A percentile compares a stretch with the other conserved stretches of the same genome.
Conservation (phyloP, 805 yeast species). For the Candida odintsovae region DNA sequence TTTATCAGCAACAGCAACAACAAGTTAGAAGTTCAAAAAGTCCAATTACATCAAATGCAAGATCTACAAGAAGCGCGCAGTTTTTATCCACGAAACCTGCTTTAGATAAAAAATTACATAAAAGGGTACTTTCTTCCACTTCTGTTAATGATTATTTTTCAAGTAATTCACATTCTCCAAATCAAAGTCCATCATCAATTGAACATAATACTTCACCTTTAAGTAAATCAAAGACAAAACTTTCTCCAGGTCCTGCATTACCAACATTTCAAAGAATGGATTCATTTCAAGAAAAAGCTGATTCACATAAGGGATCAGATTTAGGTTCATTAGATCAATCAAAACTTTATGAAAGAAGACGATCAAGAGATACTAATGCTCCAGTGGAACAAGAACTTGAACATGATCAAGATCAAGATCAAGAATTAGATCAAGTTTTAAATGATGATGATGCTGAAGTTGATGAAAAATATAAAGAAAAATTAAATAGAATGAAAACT, state of each 20-base stretch:
- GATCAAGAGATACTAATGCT: conserved; percentile 10
- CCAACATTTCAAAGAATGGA: conserved; percentile 22
- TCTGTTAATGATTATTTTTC: conserved; percentile 17
- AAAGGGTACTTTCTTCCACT: conserved; percentile 17
- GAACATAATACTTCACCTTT: background rate
- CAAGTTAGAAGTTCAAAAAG: background rate
- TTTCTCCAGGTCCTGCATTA: conserved; percentile 12
- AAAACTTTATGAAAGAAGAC: conserved; percentile 19
- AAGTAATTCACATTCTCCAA: background rate
- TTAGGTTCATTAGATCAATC: conserved; percentile 12
- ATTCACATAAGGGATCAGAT: background rate
- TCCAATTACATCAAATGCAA: conserved; percentile 9
- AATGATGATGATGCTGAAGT: conserved; percentile 4
- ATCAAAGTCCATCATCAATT: conserved; percentile 1
- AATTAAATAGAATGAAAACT: conserved; percentile 13
- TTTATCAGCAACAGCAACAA: conserved; percentile 10
- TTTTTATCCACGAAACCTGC: conserved; percentile 1
- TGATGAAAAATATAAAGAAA: conserved; percentile 12
- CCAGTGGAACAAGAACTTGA: conserved; percentile 6
- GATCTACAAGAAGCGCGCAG: conserved; percentile 4
- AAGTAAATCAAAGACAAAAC: background rate
- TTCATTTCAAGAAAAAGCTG: conserved; percentile 1
- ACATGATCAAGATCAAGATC: conserved; percentile 3
- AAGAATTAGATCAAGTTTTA: background rate
- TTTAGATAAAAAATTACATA: conserved; percentile 19